phyloP scores from a whole-genome alignment of 176 grass and related monocot species.

The Eleusine indica region DNA sequence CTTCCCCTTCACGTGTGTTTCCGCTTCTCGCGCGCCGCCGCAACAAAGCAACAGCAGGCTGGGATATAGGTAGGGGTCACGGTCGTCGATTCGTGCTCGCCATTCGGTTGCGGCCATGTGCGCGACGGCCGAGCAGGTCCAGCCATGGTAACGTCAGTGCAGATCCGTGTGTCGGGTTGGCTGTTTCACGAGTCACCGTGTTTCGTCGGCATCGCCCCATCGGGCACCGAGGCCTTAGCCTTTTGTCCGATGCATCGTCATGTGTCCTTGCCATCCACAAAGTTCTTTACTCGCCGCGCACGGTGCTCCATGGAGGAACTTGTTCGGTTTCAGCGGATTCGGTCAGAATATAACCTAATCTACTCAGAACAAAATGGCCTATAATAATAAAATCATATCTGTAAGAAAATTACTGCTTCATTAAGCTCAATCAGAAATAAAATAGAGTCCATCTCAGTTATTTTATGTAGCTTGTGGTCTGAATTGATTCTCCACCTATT shows the following conservation, averaged over 20 bases:
- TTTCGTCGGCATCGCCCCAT: constrained; percentile 51
- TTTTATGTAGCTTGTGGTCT: too few species aligned
- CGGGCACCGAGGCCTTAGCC: not conserved
- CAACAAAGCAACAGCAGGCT: not conserved
- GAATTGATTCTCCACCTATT: too few species aligned
- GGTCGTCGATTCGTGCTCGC: not conserved
- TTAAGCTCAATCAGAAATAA: too few species aligned
- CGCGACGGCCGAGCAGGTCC: not conserved
- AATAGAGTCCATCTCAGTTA: too few species aligned
- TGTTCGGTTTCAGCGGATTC: too few species aligned
- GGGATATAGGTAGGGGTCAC: too few species aligned
- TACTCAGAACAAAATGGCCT: too few species aligned
- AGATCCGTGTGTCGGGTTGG: constrained; percentile 12
- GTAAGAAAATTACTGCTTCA: too few species aligned
- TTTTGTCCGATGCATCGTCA: not conserved
- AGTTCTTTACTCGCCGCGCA: constrained; percentile 14
- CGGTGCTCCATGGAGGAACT: constrained; percentile 16
- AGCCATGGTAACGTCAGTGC: not conserved
- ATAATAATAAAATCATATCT: too few species aligned
- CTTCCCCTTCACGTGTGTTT: too few species aligned
- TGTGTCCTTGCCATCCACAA: not conserved
- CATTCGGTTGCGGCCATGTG: not conserved
- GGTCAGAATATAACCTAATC: too few species aligned
- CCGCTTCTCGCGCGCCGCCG: too few species aligned
- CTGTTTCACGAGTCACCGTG: not conserved